phyloP scores from a whole-genome alignment of 441 rosid species.

The Geranium incanum region DNA sequence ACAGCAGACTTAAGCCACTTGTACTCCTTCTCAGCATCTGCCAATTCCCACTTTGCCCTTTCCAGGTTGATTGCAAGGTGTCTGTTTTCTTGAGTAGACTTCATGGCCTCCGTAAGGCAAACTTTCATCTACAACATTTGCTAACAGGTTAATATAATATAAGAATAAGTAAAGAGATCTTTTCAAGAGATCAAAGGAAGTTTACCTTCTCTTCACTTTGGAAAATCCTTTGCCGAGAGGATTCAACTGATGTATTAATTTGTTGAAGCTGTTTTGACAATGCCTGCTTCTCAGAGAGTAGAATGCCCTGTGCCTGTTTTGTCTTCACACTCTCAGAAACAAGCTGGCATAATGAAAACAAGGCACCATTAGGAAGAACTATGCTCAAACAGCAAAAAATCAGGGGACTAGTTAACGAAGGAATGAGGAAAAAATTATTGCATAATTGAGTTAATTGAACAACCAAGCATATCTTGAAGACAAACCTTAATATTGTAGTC shows the following conservation, averaged over 20 bases:
- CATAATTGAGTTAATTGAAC: not conserved
- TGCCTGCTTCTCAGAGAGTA: conserved; percentile 76
- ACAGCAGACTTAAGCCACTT: conserved; percentile 73
- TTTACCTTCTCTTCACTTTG: conserved; percentile 73
- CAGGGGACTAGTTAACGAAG: conserved; percentile 12
- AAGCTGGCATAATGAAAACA: conserved; percentile 46
- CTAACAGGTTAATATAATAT: not conserved
- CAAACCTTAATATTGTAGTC: conserved; percentile 88
- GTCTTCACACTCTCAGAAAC: conserved; percentile 96
- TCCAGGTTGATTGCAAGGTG: conserved; percentile 54
- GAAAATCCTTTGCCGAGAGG: conserved; percentile 50
- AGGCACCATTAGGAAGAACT: conserved; percentile 16
- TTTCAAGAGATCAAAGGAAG: conserved; percentile 4
- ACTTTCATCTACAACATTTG: conserved; percentile 60
- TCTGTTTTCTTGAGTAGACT: conserved; percentile 64
- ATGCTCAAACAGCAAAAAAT: conserved; percentile 14
- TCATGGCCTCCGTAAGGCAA: conserved; percentile 56
- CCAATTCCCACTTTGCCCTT: conserved; percentile 67
- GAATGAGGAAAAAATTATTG: not conserved
- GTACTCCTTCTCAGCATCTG: conserved; percentile 80
- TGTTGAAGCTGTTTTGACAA: conserved; percentile 72
- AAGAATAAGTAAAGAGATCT: not conserved
- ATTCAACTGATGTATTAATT: conserved; percentile 49
- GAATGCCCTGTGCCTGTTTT: conserved; percentile 60
- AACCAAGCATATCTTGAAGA: conserved; percentile 11